A percentile compares a stretch with the other conserved stretches of the same genome.
Evolutionary conservation across 108 stramenopile species (phyloP).

Genomic region (Skeletonema grethae): DNA sequence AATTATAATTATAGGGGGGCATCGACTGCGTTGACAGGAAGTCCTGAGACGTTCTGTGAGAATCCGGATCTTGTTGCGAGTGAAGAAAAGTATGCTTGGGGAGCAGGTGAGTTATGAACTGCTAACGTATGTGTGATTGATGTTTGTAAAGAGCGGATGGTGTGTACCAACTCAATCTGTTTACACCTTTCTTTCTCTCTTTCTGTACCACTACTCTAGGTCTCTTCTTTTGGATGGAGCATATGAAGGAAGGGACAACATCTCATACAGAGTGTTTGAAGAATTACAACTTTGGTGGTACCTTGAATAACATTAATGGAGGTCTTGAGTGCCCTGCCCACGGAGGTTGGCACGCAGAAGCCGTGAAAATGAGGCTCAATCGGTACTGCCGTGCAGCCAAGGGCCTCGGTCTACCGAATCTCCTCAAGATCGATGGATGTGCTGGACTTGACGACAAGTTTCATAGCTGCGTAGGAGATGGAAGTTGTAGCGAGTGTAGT

Average conservation of each 20-base stretch:
- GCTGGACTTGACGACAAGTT: slow-evolving; percentile 30
- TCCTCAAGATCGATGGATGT: slow-evolving; percentile 18
- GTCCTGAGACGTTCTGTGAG: slow-evolving; percentile 29
- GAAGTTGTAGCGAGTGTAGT: slow-evolving; percentile 25
- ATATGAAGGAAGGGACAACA: slow-evolving; percentile 34
- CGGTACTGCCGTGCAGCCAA: slow-evolving; percentile 36
- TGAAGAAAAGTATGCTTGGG: slow-evolving; percentile 36
- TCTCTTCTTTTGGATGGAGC: slow-evolving; percentile 41
- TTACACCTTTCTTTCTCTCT: neutral
- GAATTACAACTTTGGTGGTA: slow-evolving; percentile 30
- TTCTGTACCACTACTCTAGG: neutral
- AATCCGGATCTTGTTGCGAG: slow-evolving; percentile 35
- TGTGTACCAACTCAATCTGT: neutral
- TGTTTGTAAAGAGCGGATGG: neutral
- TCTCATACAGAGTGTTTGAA: slow-evolving; percentile 22
- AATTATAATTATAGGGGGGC: slow-evolving; percentile 40
- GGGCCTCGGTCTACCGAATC: slow-evolving; percentile 28
- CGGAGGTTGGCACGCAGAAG: slow-evolving; percentile 39
- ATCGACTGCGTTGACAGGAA: slow-evolving; percentile 24
- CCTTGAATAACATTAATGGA: slow-evolving; percentile 26
- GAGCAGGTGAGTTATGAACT: slow-evolving; percentile 4
- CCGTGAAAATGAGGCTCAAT: slow-evolving; percentile 30
- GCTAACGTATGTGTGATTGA: neutral
- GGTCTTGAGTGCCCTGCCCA: slow-evolving; percentile 31
- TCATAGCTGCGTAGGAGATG: slow-evolving; percentile 14